Base-by-base conservation (phyloP, 345 rosid genomes). In the Moricandia moricandioides region DNA sequence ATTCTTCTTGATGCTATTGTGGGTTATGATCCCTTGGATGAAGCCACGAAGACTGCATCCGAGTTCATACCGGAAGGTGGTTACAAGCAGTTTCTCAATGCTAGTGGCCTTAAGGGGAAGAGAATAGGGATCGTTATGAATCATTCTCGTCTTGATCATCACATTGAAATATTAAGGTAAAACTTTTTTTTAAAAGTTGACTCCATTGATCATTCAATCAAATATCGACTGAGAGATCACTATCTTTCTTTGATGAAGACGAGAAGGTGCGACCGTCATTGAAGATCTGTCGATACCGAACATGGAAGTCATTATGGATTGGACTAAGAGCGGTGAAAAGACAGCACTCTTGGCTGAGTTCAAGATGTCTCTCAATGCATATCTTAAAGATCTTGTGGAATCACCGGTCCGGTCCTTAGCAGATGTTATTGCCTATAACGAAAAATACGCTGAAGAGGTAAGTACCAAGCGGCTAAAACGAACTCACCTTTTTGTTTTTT, bases 391-490 rank as follows among this genome's bases (percentile, higher is more conserved):
- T 26, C 77, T 89, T 5, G 73, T 79, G 33, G 17, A 75, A 34
- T 88, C 90, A 65, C 91, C 86, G 0, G 92, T 88, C 14, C 72
- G 87, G 56, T 81, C 88, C 54, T 74, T 91, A 54, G 85, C 85
- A 8, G 90, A 88, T n/a, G 76, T 83, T 49, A 88, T 89, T 39
- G 83, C 85, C 3, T 87, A 77, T 83, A 87, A 89, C 75, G 29
- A 77, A 1, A 77, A 84, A 56, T 80, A 81, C 52, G 26, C 84
- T 8, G 74, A 85, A 6, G 13, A 81, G 86, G 93, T 82, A 33
- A 63, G 82, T 3, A 31, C 26, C 63, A 52, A 13, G n/a, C 37
- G 16, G 49, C 33, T 5, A 61, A 5, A 35, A 8, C 3, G 24
- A 31, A 54, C 33, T 67, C 29, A 0, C 30, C 26, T 14, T 14